Conservation (phyloP, 441 rosid genomes). For the Euphorbia corollata region DNA sequence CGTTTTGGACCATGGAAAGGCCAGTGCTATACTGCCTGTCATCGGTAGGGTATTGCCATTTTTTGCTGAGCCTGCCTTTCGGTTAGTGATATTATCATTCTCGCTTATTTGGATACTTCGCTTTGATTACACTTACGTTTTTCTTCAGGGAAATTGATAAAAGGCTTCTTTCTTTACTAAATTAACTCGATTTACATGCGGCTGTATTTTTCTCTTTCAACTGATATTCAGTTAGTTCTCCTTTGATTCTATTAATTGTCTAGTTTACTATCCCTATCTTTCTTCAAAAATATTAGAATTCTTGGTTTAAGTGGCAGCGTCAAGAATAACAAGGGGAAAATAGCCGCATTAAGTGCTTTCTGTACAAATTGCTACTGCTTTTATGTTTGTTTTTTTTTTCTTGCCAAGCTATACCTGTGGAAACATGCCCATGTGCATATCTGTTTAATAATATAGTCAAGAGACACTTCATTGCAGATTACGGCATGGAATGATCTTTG, state of each 20-base stretch:
- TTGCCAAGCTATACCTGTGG: neutral
- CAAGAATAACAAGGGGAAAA: neutral
- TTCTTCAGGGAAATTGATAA: neutral
- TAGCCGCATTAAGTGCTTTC: neutral
- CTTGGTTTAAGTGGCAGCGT: neutral
- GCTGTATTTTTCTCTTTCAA: neutral
- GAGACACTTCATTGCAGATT: constrained; percentile 32
- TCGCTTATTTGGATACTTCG: neutral
- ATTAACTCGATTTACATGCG: neutral
- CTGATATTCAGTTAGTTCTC: neutral
- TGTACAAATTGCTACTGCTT: too few relatives aligned
- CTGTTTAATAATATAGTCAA: neutral
- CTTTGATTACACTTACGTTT: neutral
- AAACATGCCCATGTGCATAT: neutral
- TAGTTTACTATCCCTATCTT: neutral
- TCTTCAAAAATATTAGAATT: neutral
- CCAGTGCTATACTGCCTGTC: constrained; percentile 62
- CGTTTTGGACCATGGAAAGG: constrained; percentile 74
- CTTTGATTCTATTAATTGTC: too few relatives aligned
- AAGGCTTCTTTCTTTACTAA: neutral
- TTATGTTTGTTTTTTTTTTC: neutral
- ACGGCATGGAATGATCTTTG: constrained; percentile 75
- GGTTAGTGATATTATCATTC: constrained; percentile 38
- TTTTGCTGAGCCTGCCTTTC: constrained; percentile 72
- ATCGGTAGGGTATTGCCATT: constrained; percentile 76